Percentiles rank a stretch among this genome's conserved stretches.
phyloP scores from a whole-genome alignment of 2,329 filamentous ascomycete species.

The Thermoascus crustaceus region DNA sequence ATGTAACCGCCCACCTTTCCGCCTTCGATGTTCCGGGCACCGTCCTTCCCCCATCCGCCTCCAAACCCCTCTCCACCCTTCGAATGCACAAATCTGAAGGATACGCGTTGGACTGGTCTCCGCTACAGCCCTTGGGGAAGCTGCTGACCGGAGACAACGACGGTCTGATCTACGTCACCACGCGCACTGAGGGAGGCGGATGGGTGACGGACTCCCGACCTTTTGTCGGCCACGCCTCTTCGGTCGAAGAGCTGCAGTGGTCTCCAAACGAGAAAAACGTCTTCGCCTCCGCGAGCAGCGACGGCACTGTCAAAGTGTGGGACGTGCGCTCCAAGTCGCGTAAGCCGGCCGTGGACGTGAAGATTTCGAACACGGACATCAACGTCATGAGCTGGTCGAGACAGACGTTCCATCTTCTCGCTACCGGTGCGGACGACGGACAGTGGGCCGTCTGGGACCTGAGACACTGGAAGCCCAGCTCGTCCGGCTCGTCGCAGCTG shows the following conservation, averaged over 20 bases:
- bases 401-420: slow-evolving; percentile 80
- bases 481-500: slow-evolving; percentile 38
- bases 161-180: slow-evolving; percentile 81
- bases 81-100: slow-evolving; percentile 88
- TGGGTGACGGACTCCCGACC: slow-evolving; percentile 80
- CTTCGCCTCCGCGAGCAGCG: slow-evolving; percentile 87
- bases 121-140: slow-evolving; percentile 68
- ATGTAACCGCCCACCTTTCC: slow-evolving; percentile 79
- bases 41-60: slow-evolving; percentile 69
- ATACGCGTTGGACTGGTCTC: slow-evolving; percentile 96
- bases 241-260: slow-evolving; percentile 95
- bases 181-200: slow-evolving; percentile 75
- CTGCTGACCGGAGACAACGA: slow-evolving; percentile 87
- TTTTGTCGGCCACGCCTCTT: slow-evolving; percentile 74
- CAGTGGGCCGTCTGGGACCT: slow-evolving; percentile 95
- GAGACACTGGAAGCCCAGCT: slow-evolving; percentile 76
- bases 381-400: slow-evolving; percentile 96
- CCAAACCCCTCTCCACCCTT: slow-evolving; percentile 80
- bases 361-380: slow-evolving; percentile 76
- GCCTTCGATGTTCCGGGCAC: slow-evolving; percentile 87
- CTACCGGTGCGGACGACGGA: slow-evolving; percentile 87
- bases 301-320: slow-evolving; percentile 94
- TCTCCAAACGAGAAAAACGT: slow-evolving; percentile 87
- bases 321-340: slow-evolving; percentile 86
- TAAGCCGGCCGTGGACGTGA: slow-evolving; percentile 77